A percentile compares a stretch with the other conserved stretches of the same genome.
phyloP scores from a whole-genome alignment of 108 stramenopile species.

The Skeletonema menzelii region DNA sequence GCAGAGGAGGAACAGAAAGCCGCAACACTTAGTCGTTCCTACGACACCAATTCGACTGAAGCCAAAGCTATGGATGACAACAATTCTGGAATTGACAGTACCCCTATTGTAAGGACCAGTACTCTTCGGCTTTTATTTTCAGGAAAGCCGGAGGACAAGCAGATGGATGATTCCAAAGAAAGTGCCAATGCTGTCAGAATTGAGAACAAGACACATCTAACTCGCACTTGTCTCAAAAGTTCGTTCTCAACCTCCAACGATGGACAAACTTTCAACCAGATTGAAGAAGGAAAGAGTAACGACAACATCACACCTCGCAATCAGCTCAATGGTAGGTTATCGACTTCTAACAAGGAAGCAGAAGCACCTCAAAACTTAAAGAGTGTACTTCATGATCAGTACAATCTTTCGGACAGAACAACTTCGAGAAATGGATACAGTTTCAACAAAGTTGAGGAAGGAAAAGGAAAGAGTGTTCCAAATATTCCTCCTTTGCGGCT shows the following conservation, averaged over 20 bases:
- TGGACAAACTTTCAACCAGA: background rate
- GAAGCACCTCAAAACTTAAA: background rate
- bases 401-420: background rate
- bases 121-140: background rate
- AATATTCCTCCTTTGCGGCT: background rate
- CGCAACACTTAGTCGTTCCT: background rate
- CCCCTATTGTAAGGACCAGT: background rate
- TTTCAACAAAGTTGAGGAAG: background rate
- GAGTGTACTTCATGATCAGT: background rate
- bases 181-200: background rate
- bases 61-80: background rate
- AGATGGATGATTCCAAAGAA: background rate
- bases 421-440: background rate
- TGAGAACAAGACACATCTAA: background rate
- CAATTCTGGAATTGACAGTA: background rate
- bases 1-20: background rate
- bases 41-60: background rate
- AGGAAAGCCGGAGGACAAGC: background rate
- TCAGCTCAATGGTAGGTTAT: background rate
- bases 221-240: background rate
- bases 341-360: background rate
- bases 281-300: background rate
- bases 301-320: background rate
- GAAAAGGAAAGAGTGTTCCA: background rate
- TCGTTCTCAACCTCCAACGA: background rate